Evolutionary conservation across 257 asterid species (phyloP), one percentile per base, ranked within the genome.

Genomic region (Cynanchum wilfordii): DNA sequence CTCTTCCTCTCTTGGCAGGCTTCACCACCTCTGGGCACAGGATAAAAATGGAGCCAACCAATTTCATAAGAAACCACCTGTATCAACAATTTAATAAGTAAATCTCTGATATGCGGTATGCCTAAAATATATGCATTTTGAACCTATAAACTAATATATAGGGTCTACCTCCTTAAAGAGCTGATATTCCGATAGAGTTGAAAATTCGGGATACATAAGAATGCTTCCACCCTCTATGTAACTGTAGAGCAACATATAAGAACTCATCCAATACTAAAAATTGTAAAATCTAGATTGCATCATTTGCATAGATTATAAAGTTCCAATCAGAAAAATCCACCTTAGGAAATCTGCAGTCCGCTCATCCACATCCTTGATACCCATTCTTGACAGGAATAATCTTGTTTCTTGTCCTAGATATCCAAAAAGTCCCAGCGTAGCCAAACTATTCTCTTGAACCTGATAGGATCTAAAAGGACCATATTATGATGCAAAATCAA

Each of bases 391-490:
- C 76, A 91, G 85, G 82, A 85, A 89, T 66, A 86, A 74, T 65
- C 97, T 85, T 33, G 97, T 83, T 79, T 87, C 92, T 84, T 92
- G 85, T 81, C 97, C 97, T 57, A 91, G 82, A 79, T 87, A 87
- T 47, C 90, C 87, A 79, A 91, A 91, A 68, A 91, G 87, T 19
- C 91, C 96, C 42, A 89, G 69, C 24, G 88, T 86, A 67, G 90
- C 87, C 87, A 91, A 84, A 85, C 79, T 84, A 71, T 76, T 76
- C 66, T 79, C 90, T 69, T 87, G 82, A 77, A 87, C 82, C 95
- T 87, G 87, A 55, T 66, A 71, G 72, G 42, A 74, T n/a, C 66
- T 64, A 19, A 19, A 49, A 69, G 49, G 42, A 19, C 45, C 29
- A 15, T 56, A 30, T 63, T 74, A 56, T 33, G 55, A 60, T 47